phyloP scores from a whole-genome alignment of 768 basidiomycete species.

The Pholiota microspora region DNA sequence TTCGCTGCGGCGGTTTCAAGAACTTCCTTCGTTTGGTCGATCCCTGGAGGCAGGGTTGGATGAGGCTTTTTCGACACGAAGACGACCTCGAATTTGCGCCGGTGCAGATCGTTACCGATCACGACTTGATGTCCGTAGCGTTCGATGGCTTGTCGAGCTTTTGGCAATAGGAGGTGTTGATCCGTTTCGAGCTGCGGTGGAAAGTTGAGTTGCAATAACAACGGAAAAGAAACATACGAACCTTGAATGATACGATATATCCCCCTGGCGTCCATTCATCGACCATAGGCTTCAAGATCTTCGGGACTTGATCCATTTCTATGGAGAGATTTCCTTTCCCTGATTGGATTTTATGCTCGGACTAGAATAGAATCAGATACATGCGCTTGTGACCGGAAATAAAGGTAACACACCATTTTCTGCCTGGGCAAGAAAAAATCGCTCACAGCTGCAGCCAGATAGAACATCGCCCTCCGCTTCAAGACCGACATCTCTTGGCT shows the following conservation, averaged over 20 bases:
- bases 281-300: constrained; percentile 90
- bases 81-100: constrained; percentile 89
- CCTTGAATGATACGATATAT: constrained; percentile 97
- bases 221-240: constrained; percentile 26
- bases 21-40: constrained; percentile 8
- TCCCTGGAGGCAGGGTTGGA: constrained; percentile 17
- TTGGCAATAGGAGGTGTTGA: constrained; percentile 76
- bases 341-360: constrained; percentile 98
- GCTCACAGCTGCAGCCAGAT: constrained; percentile 96
- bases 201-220: too few relatives aligned
- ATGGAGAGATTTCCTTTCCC: constrained; percentile 90
- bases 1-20: constrained; percentile 9
- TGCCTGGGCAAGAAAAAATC: constrained; percentile 96
- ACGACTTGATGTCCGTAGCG: constrained; percentile 98
- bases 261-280: constrained; percentile 91
- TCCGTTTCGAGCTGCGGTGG: constrained; percentile 99
- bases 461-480: constrained; percentile 81
- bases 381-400: not conserved
- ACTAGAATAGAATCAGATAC: constrained; percentile 41
- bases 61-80: constrained; percentile 65
- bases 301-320: constrained; percentile 99
- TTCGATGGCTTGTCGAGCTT: constrained; percentile 82
- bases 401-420: constrained; percentile 65
- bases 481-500: constrained; percentile 74
- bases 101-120: constrained; percentile 93